Evolutionary conservation across 2,329 filamentous ascomycete species (phyloP).

Genomic region (Scolecobasidium constrictum): DNA sequence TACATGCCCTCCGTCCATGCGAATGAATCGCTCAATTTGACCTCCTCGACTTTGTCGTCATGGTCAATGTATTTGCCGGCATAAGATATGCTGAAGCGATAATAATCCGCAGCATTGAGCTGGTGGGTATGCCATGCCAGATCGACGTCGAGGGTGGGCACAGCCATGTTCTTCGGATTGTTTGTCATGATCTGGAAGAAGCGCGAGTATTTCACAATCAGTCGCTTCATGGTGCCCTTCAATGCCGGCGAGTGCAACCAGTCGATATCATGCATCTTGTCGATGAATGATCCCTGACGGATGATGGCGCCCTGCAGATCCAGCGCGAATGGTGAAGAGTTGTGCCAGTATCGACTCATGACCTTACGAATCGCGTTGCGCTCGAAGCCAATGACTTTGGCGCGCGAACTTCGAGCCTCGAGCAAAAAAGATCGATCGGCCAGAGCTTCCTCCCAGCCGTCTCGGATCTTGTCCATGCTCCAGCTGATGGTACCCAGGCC

Average conservation of each 20-base stretch:
- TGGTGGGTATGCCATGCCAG: slow-evolving; percentile 76
- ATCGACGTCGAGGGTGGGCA: slow-evolving; percentile 66
- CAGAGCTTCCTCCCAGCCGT: slow-evolving; percentile 9
- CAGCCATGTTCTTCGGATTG: slow-evolving; percentile 38
- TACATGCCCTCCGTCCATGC: slow-evolving; percentile 64
- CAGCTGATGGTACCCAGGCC: no score
- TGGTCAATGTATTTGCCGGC: slow-evolving; percentile 60
- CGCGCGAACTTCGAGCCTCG: slow-evolving; percentile 9
- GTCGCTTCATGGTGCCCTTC: slow-evolving; percentile 49
- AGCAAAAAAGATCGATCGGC: slow-evolving; percentile 3
- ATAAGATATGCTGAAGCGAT: slow-evolving; percentile 38
- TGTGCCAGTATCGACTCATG: slow-evolving; percentile 63
- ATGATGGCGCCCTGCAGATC: slow-evolving; percentile 56
- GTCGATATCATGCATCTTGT: slow-evolving; percentile 67
- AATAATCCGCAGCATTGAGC: slow-evolving; percentile 53
- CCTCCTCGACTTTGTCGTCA: slow-evolving; percentile 71
- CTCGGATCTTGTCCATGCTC: slow-evolving; percentile 7
- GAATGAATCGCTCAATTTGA: slow-evolving; percentile 52
- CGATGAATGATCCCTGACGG: slow-evolving; percentile 54
- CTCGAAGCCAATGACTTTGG: slow-evolving; percentile 15
- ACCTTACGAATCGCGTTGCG: slow-evolving; percentile 48
- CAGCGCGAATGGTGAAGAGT: slow-evolving; percentile 51
- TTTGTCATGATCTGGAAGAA: slow-evolving; percentile 50
- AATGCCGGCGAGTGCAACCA: slow-evolving; percentile 66
- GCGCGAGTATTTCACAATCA: slow-evolving; percentile 53